Evolutionary conservation across 768 basidiomycete genomes (phyloP), one percentile per base, ranked within the genome.

Genomic region (Jaapia argillacea): DNA sequence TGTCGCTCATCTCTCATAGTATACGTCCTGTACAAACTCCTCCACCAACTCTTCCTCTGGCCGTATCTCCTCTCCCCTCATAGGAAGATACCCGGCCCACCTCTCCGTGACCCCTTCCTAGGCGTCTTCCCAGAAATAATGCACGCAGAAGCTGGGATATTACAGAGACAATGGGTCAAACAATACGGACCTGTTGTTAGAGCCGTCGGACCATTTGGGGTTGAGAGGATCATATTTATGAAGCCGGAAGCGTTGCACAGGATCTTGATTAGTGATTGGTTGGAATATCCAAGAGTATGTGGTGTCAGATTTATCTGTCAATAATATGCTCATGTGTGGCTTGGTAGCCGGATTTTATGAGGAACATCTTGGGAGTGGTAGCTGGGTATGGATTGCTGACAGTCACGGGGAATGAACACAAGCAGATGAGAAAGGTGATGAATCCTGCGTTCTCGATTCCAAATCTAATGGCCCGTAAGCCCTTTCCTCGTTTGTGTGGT

Each of bases 361-460:
- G 45, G 24, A 49, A 49, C 35, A 38, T 47, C 13, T 40, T 49
- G 10, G 49, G 52, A 3, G 43, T 50, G 18, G 21, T 41, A 7
- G 45, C 50, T 6, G 70, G 71, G 0, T 63, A 69, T 51, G 72
- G 72, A 1, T 56, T 74, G 1, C 52, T 74, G 36, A 72, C 72
- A 0, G 66, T 69, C 14, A 74, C 70, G 1, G 71, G 73, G 4
- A 60, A 67, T 27, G 69, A 68, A 24, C 72, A 74, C 49, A 71
- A 64, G 47, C 64, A 63, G 40, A 70, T 75, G 69, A 67, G 70
- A 26, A 71, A 64, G 48, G 61, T 62, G 1, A 72, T 75, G 69
- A 73, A 70, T 42, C 71, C 73, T 1, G 73, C 73, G 0, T 74
- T 75, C 49, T 71, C 71, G 0, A 59, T 74, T 21, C 57, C 64